Conservation (phyloP, 1,284 basidiomycete genomes). For the Rhodotorula sp. region DNA sequence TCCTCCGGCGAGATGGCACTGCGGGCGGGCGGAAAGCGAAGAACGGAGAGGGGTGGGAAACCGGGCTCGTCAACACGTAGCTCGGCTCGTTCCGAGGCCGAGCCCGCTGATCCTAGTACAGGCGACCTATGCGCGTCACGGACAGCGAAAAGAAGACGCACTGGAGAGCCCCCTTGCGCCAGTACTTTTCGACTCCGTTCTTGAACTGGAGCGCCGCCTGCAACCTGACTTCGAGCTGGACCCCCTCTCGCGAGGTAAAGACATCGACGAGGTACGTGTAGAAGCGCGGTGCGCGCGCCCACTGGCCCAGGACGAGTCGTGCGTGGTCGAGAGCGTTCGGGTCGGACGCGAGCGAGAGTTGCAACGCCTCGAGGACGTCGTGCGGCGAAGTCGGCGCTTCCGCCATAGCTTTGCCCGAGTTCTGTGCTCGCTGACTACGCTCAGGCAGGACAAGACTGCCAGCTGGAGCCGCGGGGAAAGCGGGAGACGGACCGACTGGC, state of each 20-base stretch:
- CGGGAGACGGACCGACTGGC: neutral
- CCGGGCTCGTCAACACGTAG: neutral
- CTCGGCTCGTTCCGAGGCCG: neutral
- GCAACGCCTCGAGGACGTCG: conserved; percentile 28
- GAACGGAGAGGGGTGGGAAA: neutral
- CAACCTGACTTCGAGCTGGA: conserved; percentile 24
- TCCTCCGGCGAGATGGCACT: conserved; percentile 34
- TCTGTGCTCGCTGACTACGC: neutral
- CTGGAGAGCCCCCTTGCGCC: conserved; percentile 36
- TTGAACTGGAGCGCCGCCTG: conserved; percentile 45
- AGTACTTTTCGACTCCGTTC: conserved; percentile 45
- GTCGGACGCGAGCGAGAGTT: conserved; percentile 33
- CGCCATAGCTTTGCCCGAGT: neutral
- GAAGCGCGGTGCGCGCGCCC: conserved; percentile 38
- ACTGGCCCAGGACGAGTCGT: conserved; percentile 24
- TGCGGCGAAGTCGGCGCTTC: conserved; percentile 11
- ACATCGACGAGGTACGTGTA: conserved; percentile 36
- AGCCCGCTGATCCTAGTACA: neutral
- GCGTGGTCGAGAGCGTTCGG: conserved; percentile 24
- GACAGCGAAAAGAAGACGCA: conserved; percentile 15
- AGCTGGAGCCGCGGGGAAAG: too few species aligned
- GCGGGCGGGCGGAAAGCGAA: neutral
- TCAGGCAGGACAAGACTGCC: neutral
- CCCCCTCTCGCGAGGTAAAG: conserved; percentile 20
- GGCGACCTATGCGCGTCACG: too few species aligned